phyloP scores from a whole-genome alignment of 1,284 basidiomycete genomes.

The Retiboletus flavoniger region DNA sequence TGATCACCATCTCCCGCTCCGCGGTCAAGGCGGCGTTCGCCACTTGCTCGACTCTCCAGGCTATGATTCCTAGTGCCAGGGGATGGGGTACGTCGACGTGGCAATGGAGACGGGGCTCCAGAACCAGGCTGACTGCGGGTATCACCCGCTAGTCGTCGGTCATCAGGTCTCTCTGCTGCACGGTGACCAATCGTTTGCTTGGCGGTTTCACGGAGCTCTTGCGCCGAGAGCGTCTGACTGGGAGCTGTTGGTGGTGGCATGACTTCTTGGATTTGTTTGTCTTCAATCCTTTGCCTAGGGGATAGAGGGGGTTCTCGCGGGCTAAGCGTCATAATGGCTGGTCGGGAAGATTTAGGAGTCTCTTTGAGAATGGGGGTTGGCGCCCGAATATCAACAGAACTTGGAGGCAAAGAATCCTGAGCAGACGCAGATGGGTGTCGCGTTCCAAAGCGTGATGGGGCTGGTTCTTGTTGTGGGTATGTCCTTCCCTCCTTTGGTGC shows the following conservation, averaged over 20 bases:
- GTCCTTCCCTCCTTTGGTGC: slow-evolving; percentile 28
- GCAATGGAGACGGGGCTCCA: slow-evolving; percentile 51
- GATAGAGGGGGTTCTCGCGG: slow-evolving; percentile 44
- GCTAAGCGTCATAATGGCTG: slow-evolving; percentile 22
- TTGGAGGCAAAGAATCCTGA: slow-evolving; percentile 15
- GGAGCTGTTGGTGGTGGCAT: slow-evolving; percentile 81
- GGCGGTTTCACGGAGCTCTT: slow-evolving; percentile 76
- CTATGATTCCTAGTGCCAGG: slow-evolving; percentile 69
- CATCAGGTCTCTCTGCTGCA: slow-evolving; percentile 38
- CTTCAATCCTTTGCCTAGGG: slow-evolving; percentile 37
- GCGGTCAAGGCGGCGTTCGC: slow-evolving; percentile 57
- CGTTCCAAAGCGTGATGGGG: slow-evolving; percentile 23
- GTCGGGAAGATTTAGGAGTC: slow-evolving; percentile 15
- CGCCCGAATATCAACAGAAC: slow-evolving; percentile 20
- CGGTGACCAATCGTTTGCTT: slow-evolving; percentile 54
- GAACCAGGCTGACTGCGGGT: slow-evolving; percentile 48
- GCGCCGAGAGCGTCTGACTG: slow-evolving; percentile 76
- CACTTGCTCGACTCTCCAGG: slow-evolving; percentile 68
- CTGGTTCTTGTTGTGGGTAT: slow-evolving; percentile 18
- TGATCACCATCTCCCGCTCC: slow-evolving; percentile 44
- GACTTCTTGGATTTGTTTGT: slow-evolving; percentile 27
- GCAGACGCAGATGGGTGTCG: slow-evolving; percentile 18
- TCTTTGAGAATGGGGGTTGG: slow-evolving; percentile 25
- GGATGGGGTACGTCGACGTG: slow-evolving; percentile 60
- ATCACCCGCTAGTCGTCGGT: slow-evolving; percentile 39